A percentile compares a stretch with the other conserved stretches of the same genome.
Conservation (phyloP, 441 rosid species). For the Capsella rubella region DNA sequence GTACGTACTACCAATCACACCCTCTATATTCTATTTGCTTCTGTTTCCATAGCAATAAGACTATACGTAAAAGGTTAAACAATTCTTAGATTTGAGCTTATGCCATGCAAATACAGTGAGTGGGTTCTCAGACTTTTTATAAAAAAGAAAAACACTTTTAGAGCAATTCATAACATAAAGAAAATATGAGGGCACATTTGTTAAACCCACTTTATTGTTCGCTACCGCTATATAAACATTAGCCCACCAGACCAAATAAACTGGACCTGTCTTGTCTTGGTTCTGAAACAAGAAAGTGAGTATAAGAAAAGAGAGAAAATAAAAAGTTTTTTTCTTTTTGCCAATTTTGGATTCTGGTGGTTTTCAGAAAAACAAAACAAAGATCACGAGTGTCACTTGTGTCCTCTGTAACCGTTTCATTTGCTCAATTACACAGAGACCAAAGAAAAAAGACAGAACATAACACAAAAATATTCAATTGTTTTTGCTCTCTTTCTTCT, state of each 20-base stretch:
- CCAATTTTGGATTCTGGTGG: slow-evolving; percentile 44
- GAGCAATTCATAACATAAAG: not conserved
- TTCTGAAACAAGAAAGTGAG: slow-evolving; percentile 36
- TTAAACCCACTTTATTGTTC: not conserved
- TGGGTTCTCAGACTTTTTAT: not conserved
- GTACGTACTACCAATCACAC: not conserved
- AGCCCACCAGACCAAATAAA: slow-evolving; percentile 30
- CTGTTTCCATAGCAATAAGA: not conserved
- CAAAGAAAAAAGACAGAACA: slow-evolving; percentile 28
- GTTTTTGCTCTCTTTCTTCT: slow-evolving; percentile 21
- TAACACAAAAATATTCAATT: slow-evolving; percentile 29
- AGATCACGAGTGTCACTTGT: slow-evolving; percentile 49
- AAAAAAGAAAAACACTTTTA: not conserved
- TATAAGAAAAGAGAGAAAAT: not conserved
- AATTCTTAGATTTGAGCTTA: not conserved
- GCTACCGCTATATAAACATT: slow-evolving; percentile 35
- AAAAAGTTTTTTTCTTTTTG: not conserved
- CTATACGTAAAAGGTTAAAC: not conserved
- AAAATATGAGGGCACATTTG: slow-evolving; percentile 2
- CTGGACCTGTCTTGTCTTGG: slow-evolving; percentile 38
- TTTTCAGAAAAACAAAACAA: slow-evolving; percentile 20
- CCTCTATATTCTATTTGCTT: not conserved
- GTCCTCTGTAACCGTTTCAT: slow-evolving; percentile 45
- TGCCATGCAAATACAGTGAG: not conserved
- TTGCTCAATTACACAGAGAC: slow-evolving; percentile 37